phyloP scores from a whole-genome alignment of 1,284 basidiomycete genomes.

The Peniophora sp. region DNA sequence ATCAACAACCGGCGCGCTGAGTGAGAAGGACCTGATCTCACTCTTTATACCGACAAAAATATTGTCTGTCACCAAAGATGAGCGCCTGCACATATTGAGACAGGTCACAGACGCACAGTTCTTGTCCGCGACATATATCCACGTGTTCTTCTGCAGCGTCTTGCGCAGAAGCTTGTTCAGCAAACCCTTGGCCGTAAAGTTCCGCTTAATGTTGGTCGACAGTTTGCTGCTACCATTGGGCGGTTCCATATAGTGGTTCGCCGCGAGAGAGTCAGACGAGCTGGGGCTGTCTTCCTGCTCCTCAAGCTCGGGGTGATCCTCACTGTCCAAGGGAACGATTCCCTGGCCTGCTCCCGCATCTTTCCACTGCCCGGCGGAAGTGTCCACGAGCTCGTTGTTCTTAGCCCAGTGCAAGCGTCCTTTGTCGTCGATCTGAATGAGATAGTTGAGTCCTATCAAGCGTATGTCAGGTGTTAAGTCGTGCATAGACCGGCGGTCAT shows the following conservation, averaged over 20 bases:
- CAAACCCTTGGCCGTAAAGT: constrained; percentile 46
- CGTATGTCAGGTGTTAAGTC: background rate
- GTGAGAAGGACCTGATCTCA: constrained; percentile 10
- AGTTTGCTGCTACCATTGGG: constrained; percentile 25
- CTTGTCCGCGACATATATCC: constrained; percentile 61
- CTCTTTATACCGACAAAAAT: constrained; percentile 69
- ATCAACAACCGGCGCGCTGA: background rate
- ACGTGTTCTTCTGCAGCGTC: constrained; percentile 56
- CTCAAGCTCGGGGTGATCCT: constrained; percentile 21
- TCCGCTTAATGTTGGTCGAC: constrained; percentile 32
- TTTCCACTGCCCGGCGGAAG: constrained; percentile 54
- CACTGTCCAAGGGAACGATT: constrained; percentile 38
- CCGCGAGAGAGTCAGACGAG: constrained; percentile 18
- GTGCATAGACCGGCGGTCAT: background rate
- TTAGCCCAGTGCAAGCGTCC: constrained; percentile 68
- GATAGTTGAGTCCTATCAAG: constrained; percentile 52
- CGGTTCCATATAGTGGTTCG: constrained; percentile 42
- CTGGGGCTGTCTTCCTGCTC: constrained; percentile 13
- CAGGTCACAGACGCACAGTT: constrained; percentile 28
- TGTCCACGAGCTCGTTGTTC: constrained; percentile 58
- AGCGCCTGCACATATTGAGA: background rate
- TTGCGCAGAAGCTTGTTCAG: constrained; percentile 52
- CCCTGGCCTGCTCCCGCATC: constrained; percentile 52
- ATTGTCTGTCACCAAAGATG: constrained; percentile 36
- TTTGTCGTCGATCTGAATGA: constrained; percentile 53